These are phyloP conservation scores for Hygrocybe punicea DNA, from an alignment of 768 basidiomycete genomes.

Conservation along the genomic window DNA sequence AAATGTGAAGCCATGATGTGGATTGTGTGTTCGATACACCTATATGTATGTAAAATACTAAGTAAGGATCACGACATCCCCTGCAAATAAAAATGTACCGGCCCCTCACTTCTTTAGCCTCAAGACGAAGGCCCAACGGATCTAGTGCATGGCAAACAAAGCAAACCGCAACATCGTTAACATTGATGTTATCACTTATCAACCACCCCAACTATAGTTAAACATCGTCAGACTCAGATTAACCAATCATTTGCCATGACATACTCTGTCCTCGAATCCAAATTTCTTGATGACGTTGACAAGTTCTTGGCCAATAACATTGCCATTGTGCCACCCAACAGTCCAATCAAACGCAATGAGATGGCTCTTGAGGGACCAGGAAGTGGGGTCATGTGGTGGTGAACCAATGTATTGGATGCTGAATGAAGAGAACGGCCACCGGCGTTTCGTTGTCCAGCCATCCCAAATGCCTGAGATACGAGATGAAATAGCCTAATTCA, in stretches of 20 bases:
- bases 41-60: background rate
- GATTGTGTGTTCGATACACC: slow-evolving; percentile 16
- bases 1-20: slow-evolving; percentile 15
- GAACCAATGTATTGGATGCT: slow-evolving; percentile 15
- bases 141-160: background rate
- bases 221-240: no score
- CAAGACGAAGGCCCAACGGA: no score
- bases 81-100: no score
- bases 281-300: slow-evolving; percentile 12
- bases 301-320: slow-evolving; percentile 15
- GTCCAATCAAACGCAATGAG: slow-evolving; percentile 15
- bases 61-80: no score
- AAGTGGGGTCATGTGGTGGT: background rate
- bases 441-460: slow-evolving; percentile 15
- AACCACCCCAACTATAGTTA: background rate
- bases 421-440: slow-evolving; percentile 9
- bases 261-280: slow-evolving; percentile 12
- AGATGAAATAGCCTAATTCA: slow-evolving; percentile 9
- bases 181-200: background rate
- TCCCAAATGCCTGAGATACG: slow-evolving; percentile 13
- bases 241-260: background rate
- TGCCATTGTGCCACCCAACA: slow-evolving; percentile 13
- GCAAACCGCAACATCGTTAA: background rate
- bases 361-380: slow-evolving; percentile 13
- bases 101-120: background rate